Evolutionary conservation across 805 yeast genomes (phyloP).

Genomic region (Candida maesae): DNA sequence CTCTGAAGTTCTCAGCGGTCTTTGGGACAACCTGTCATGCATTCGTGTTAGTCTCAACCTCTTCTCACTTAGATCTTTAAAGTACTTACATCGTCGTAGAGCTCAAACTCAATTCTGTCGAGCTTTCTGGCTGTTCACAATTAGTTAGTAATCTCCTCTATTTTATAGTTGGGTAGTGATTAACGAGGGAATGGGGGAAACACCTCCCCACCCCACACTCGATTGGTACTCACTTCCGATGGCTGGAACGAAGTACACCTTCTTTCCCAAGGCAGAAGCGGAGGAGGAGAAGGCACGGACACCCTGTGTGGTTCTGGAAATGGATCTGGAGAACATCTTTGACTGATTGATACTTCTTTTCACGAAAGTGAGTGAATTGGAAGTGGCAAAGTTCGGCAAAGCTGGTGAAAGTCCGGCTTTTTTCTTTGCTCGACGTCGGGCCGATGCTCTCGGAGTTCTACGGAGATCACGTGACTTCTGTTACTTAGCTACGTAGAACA

Average conservation of each 20-base stretch:
- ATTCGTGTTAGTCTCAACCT: conserved; percentile 5
- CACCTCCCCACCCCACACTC: not conserved
- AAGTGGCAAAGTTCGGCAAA: not conserved
- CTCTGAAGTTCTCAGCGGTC: conserved; percentile 79
- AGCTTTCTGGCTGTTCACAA: too few relatives aligned
- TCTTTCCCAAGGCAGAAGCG: conserved; percentile 36
- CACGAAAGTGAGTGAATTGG: not conserved
- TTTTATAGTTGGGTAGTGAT: not conserved
- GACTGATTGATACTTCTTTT: too few relatives aligned
- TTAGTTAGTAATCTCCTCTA: too few relatives aligned
- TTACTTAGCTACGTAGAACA: too few relatives aligned
- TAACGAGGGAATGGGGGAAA: not conserved
- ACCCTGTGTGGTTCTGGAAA: conserved; percentile 14
- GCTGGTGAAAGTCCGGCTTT: too few relatives aligned
- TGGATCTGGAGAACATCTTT: conserved; percentile 17
- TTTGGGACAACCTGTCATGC: conserved; percentile 49
- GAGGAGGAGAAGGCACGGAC: conserved; percentile 24
- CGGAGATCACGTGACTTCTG: too few relatives aligned
- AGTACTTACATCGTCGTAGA: conserved; percentile 29
- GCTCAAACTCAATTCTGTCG: conserved; percentile 35
- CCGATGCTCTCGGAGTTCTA: too few relatives aligned
- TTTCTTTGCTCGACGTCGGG: too few relatives aligned
- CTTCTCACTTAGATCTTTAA: too few relatives aligned
- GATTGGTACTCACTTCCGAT: conserved; percentile 38
- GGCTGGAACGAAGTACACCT: conserved; percentile 54